Evolutionary conservation across 192 early-diverging fungal genomes (phyloP).

Genomic region (Coemansia asiatica): DNA sequence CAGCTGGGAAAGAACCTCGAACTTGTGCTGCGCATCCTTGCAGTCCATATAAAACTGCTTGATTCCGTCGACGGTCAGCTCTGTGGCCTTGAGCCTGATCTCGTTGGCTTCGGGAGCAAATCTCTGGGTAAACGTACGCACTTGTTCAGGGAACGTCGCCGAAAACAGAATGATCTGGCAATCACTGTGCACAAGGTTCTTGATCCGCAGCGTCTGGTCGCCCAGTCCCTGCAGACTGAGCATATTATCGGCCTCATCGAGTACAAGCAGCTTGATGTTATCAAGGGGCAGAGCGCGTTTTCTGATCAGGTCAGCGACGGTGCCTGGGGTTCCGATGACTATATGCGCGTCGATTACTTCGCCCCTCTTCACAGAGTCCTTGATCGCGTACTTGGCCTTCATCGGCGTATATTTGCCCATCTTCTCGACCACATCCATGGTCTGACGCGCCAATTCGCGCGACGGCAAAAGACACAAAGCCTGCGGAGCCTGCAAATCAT

Average conservation of each 20-base stretch:
- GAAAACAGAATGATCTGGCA: slow-evolving; percentile 93
- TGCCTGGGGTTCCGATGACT: slow-evolving; percentile 94
- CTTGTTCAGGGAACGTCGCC: slow-evolving; percentile 84
- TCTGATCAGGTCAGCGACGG: slow-evolving; percentile 74
- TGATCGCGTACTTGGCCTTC: slow-evolving; percentile 75
- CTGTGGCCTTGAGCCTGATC: slow-evolving; percentile 81
- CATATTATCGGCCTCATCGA: slow-evolving; percentile 99
- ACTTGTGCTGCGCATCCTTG: slow-evolving; percentile 73
- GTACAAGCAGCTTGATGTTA: slow-evolving; percentile 77
- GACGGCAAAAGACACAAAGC: slow-evolving; percentile 89
- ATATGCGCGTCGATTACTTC: slow-evolving; percentile 73
- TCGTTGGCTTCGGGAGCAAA: slow-evolving; percentile 87
- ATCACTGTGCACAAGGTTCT: slow-evolving; percentile 67
- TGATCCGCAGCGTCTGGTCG: slow-evolving; percentile 83
- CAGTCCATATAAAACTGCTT: slow-evolving; percentile 98
- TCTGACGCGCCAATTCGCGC: slow-evolving; percentile 93
- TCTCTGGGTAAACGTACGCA: slow-evolving; percentile 72
- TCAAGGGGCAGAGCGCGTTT: slow-evolving; percentile 62
- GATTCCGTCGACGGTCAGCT: slow-evolving; percentile 91
- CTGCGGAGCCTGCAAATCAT: slow-evolving; percentile 66
- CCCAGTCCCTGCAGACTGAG: slow-evolving; percentile 80
- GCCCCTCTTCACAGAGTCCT: slow-evolving; percentile 61
- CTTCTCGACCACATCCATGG: slow-evolving; percentile 82
- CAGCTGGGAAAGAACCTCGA: slow-evolving; percentile 67
- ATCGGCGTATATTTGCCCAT: slow-evolving; percentile 91